A percentile compares a stretch with the other conserved stretches of the same genome.
Conservation (phyloP, 2,329 filamentous ascomycete species). For the Colletotrichum viniferum region DNA sequence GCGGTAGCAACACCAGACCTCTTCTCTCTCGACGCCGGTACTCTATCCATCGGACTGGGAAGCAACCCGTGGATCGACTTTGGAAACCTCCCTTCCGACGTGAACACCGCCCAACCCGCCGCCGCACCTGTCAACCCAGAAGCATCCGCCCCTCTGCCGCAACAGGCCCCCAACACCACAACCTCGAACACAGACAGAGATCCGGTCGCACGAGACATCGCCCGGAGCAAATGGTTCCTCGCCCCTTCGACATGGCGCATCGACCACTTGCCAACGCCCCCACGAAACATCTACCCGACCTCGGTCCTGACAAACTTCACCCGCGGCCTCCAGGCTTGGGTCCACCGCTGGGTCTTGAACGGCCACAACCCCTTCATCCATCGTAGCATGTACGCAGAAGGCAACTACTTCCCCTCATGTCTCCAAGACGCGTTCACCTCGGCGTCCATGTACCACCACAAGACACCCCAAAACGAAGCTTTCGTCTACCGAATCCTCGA, state of each 20-base stretch:
- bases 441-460: conserved; percentile 25
- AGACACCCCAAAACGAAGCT: conserved; percentile 25
- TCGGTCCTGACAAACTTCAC: conserved; percentile 29
- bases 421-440: conserved; percentile 29
- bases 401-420: conserved; percentile 22
- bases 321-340: conserved; percentile 25
- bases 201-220: neutral
- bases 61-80: neutral
- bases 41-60: neutral
- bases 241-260: conserved; percentile 23
- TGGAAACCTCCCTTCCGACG: neutral
- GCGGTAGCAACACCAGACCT: neutral
- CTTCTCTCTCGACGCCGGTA: neutral
- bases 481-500: conserved; percentile 27
- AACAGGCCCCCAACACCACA: neutral
- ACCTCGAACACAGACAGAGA: neutral
- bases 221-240: conserved; percentile 22
- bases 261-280: neutral
- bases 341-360: conserved; percentile 26
- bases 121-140: neutral
- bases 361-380: conserved; percentile 31
- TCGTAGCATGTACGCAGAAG: conserved; percentile 23
- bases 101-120: neutral
- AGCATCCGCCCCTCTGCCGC: neutral
- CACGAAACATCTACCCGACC: conserved; percentile 1